Base-by-base conservation (phyloP, 208 protist genomes). In the Porcisia deanei region DNA sequence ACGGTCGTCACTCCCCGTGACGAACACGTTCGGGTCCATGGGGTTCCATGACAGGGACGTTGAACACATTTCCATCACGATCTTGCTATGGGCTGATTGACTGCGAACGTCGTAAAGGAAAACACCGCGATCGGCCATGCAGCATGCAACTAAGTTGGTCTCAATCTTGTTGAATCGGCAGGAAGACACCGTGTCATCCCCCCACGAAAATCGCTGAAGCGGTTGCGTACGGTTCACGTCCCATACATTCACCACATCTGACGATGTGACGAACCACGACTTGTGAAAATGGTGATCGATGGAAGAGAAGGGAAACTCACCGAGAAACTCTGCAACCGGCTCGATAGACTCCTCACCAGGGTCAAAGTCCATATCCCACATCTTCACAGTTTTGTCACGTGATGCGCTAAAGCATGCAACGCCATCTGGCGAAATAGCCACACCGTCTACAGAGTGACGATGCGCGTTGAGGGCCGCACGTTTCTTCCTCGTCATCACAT, bases 11-110 rank as follows among this genome's bases (percentile, higher is more conserved):
- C 94, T 98, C 20, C 97, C 99, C 0, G 92, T 92, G 9, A 98
- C 96, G 76, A 99, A 99, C 53, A 97, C 96, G 77, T 99, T 99
- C n/a, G 98, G 95, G 81, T 99, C 97, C 92, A 98, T 98, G 22
- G 99, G 99, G 84, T 99, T 99, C 98, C 98, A 99, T 63, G 93
- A 82, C 6, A 99, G 76, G 30, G 88, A 82, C 61, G 99, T 99
- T 53, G 84, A 91, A 60, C 93, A 94, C 93, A 99, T 99, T 58
- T 96, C 88, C 84, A 98, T 86, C 69, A 97, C 91, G 70, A 99
- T 83, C 84, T 99, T 99, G 73, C 92, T 95, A 71, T 98, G 88
- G 0, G 98, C 85, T 1, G 93, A 86, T 47, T 93, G 86, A 6
- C 85, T 93, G 70, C 98, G 91, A 14, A 95, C 89, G 83, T 99